These are phyloP conservation scores for Eucalyptus sp. DNA, from an alignment of 345 rosid species.

Conservation along the genomic window DNA sequence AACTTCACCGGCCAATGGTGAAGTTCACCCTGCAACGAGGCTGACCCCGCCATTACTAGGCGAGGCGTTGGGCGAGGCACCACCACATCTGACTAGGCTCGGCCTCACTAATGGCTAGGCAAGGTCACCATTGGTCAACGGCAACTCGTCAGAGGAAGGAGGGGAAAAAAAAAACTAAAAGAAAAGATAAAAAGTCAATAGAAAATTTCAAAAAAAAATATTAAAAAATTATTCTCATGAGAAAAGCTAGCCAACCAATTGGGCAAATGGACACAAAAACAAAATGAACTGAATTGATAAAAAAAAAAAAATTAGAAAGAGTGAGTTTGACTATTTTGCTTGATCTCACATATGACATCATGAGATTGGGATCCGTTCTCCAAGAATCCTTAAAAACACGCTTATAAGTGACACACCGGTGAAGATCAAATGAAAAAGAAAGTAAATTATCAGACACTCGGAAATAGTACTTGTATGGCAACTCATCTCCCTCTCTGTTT, in stretches of 20 bases:
- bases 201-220: rapidly evolving
- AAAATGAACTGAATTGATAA: too few species aligned
- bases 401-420: neutral
- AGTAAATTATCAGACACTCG: neutral
- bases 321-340: neutral
- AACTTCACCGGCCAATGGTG: rapidly evolving
- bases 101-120: too few species aligned
- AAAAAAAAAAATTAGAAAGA: too few species aligned
- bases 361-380: neutral
- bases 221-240: too few species aligned
- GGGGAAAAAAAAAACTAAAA: too few species aligned
- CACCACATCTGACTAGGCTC: too few species aligned
- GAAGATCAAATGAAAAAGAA: neutral
- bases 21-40: rapidly evolving
- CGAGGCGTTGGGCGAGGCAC: rapidly evolving
- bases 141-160: too few species aligned
- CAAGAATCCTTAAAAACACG: neutral
- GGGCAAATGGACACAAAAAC: too few species aligned
- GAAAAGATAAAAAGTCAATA: too few species aligned
- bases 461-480: neutral
- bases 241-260: too few species aligned
- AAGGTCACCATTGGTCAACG: too few species aligned
- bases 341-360: too few species aligned
- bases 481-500: neutral
- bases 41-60: rapidly evolving